phyloP scores from a whole-genome alignment of 306 rosid genomes.

The Parietaria judaica region DNA sequence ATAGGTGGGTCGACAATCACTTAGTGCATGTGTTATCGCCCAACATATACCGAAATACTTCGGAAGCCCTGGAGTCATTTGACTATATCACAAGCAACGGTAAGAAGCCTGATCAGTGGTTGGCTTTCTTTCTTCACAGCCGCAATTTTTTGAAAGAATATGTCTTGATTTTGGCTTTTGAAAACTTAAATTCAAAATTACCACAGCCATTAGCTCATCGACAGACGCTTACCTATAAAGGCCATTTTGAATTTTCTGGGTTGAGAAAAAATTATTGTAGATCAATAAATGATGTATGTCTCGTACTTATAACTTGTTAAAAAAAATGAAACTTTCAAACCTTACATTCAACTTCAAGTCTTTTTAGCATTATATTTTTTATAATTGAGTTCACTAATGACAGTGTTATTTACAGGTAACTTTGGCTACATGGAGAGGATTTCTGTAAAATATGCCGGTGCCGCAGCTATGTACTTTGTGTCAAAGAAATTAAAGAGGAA shows the following conservation, averaged over 20 bases:
- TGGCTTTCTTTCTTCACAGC: neutral
- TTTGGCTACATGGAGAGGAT: slow-evolving; percentile 64
- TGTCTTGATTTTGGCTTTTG: too few species aligned
- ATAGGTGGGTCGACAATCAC: slow-evolving; percentile 93
- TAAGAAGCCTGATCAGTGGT: slow-evolving; percentile 16
- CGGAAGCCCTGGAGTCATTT: slow-evolving; percentile 89
- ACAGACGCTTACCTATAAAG: too few species aligned
- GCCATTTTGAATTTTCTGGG: too few species aligned
- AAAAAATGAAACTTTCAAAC: too few species aligned
- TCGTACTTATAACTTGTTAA: neutral
- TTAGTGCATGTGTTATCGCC: slow-evolving; percentile 89
- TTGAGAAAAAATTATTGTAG: neutral
- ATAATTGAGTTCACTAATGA: neutral
- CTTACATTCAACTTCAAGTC: neutral
- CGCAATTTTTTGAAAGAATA: neutral
- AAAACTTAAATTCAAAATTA: too few species aligned
- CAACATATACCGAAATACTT: slow-evolving; percentile 75
- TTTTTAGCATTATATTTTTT: slow-evolving; percentile 12
- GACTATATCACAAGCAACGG: slow-evolving; percentile 90
- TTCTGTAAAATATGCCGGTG: slow-evolving; percentile 88
- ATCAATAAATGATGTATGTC: neutral
- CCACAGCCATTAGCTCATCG: too few species aligned
- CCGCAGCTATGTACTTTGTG: slow-evolving; percentile 95
- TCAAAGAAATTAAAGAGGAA: slow-evolving; percentile 92
- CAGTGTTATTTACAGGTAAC: slow-evolving; percentile 49